Evolutionary conservation across 73 alveolate species (phyloP).

Genomic region (Blepharisma japonicum): DNA sequence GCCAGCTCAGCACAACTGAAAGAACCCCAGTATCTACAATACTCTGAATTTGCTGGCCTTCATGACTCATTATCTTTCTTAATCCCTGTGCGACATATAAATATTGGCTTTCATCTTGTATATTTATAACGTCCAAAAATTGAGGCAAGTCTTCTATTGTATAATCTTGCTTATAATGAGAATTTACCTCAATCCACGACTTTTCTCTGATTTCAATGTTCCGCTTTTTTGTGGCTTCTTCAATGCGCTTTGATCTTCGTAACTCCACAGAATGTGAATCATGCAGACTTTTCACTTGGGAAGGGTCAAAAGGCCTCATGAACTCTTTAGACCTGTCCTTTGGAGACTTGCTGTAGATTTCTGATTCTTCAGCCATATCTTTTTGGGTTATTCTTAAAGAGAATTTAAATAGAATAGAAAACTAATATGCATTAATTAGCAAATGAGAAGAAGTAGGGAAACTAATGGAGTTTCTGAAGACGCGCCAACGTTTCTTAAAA

Average conservation of each 20-base stretch:
- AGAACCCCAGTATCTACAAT: slow-evolving; percentile 92
- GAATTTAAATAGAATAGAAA: no score
- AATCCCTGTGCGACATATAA: slow-evolving; percentile 86
- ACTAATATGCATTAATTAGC: no score
- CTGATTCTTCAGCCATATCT: no score
- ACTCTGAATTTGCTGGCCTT: slow-evolving; percentile 80
- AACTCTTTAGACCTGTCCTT: slow-evolving; percentile 29
- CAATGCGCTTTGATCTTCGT: slow-evolving; percentile 41
- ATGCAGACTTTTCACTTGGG: slow-evolving; percentile 59
- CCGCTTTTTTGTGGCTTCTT: slow-evolving; percentile 8
- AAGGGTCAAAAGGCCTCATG: slow-evolving; percentile 40
- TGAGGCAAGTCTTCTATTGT: slow-evolving; percentile 58
- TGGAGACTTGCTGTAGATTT: no score
- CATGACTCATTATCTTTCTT: slow-evolving; percentile 90
- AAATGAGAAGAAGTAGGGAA: no score
- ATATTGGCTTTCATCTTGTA: slow-evolving; percentile 41
- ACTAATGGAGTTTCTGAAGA: no score
- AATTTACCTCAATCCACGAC: slow-evolving; percentile 30
- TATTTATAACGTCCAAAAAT: slow-evolving; percentile 41
- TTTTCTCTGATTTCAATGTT: slow-evolving; percentile 5
- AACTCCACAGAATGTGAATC: slow-evolving; percentile 53
- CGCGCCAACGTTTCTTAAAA: no score
- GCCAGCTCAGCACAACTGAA: slow-evolving; percentile 76
- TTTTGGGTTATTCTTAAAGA: no score
- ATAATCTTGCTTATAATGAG: neutral